Base-by-base conservation (phyloP, 768 basidiomycete genomes). In the Mycena floridula region DNA sequence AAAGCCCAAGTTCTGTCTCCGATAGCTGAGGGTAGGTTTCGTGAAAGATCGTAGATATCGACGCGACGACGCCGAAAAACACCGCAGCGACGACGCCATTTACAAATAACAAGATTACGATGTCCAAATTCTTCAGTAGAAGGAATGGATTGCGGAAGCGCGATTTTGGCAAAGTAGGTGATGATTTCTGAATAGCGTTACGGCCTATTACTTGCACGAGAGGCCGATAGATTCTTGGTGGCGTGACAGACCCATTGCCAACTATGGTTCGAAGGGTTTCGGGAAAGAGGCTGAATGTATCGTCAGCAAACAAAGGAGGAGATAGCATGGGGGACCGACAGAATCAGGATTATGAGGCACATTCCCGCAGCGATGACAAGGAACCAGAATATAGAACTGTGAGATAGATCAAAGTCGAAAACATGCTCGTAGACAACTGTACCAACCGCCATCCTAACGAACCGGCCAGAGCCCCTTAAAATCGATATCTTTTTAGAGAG, bases 1-100 rank as follows among this genome's bases (percentile, higher is more conserved):
- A 90, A 4, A 93, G 62, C 2, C 90, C 90, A 25, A 87, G 71
- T 20, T 76, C 70, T 3, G 80, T 79, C 49, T 86, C 74, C 45
- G 60, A 73, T 16, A 89, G 66, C 48, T 62, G 71, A 0, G 79
- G 72, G 50, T 92, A 90, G 1, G 70, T 64, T 1, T 61, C 49
- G 40, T 70, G 64, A 56, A 89, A 81, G 0, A 82, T 66, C 0
- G 81, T 74, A 1, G 85, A 79, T 13, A 83, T 68, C 1, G 76
- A 76, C 0, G 85, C 74, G 1, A 69, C 73, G 24, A 83, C 73
- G 26, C 70, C 73, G 50, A 84, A 84, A 54, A 77, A 79, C 1
- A 81, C 72, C 7, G 77, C 63, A 51, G 73, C 79, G 9, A 71
- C 49, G 8, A 77, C 57, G 4, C 72, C 80, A 51, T 70, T 81